Conservation (phyloP, 2,329 filamentous ascomycete genomes). For the Aspergillus terreus region DNA sequence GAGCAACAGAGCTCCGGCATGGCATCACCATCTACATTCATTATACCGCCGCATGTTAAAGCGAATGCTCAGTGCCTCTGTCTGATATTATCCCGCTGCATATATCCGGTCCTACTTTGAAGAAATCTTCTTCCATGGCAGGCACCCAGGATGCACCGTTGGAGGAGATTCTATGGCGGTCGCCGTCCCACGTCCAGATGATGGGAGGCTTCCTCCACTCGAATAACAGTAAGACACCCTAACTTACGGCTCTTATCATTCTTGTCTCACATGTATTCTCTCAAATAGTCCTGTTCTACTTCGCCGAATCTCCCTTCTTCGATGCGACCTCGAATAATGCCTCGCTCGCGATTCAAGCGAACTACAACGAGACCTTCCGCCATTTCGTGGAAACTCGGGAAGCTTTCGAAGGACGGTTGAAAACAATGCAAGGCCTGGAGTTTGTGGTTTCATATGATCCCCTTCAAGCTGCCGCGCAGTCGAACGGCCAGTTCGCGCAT, state of each 20-base stretch:
- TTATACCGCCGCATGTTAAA: background rate
- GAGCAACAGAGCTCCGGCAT: background rate
- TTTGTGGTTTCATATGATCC: conserved; percentile 60
- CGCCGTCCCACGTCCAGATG: conserved; percentile 43
- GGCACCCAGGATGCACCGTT: conserved; percentile 33
- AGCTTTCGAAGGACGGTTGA: conserved; percentile 53
- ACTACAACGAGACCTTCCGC: conserved; percentile 46
- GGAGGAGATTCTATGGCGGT: conserved; percentile 46
- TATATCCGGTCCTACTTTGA: background rate
- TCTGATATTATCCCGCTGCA: background rate
- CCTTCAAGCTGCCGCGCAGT: conserved; percentile 43
- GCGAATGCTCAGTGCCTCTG: background rate
- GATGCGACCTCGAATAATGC: conserved; percentile 60
- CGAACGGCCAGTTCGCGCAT: conserved; percentile 39
- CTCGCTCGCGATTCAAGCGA: conserved; percentile 51
- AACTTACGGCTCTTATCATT: background rate
- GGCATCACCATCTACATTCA: background rate
- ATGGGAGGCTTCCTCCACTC: conserved; percentile 45
- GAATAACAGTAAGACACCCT: conserved; percentile 37
- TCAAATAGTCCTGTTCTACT: conserved; percentile 56
- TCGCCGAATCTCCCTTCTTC: conserved; percentile 61
- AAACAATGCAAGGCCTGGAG: conserved; percentile 55
- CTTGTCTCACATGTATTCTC: background rate
- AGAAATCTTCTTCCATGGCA: conserved; percentile 24
- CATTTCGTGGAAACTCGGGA: conserved; percentile 53